These are phyloP conservation scores for Clarireedia sp. DNA, from an alignment of 2,329 filamentous ascomycete species.

Conservation along the genomic window DNA sequence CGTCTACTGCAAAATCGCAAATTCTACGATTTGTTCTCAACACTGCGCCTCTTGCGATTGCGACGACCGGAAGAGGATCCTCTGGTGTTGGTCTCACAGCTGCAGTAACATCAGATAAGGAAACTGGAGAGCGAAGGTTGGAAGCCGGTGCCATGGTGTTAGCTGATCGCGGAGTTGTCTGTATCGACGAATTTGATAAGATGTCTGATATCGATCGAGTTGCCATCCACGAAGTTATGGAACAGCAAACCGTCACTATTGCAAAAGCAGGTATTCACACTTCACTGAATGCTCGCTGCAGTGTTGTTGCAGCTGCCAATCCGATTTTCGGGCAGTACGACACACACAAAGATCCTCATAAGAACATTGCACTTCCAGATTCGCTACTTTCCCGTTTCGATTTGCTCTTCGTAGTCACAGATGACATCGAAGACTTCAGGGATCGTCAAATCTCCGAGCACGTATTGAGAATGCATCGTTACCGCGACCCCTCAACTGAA, in stretches of 20 bases:
- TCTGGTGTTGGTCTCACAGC: constrained; percentile 97
- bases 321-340: constrained; percentile 98
- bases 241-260: constrained; percentile 98
- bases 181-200: constrained; percentile 99
- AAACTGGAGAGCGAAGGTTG: constrained; percentile 87
- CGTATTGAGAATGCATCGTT: constrained; percentile 93
- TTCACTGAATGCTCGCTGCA: constrained; percentile 91
- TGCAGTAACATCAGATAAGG: constrained; percentile 92
- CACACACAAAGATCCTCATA: constrained; percentile 95
- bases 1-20: constrained; percentile 98
- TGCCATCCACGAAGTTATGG: constrained; percentile 99
- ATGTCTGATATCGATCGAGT: constrained; percentile 98
- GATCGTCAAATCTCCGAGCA: constrained; percentile 93
- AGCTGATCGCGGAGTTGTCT: constrained; percentile 91
- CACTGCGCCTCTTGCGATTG: constrained; percentile 91
- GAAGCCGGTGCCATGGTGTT: constrained; percentile 99
- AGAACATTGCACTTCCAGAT: constrained; percentile 95
- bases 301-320: constrained; percentile 92
- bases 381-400: constrained; percentile 97
- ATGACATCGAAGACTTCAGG: constrained; percentile 91
- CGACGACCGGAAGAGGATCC: constrained; percentile 91
- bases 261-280: constrained; percentile 98
- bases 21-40: constrained; percentile 94
- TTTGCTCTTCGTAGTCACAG: constrained; percentile 92
- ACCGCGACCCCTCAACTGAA: constrained; percentile 84